These are phyloP conservation scores for Hypoxylon sp. DNA, from an alignment of 2,329 filamentous ascomycete genomes.

Conservation along the genomic window DNA sequence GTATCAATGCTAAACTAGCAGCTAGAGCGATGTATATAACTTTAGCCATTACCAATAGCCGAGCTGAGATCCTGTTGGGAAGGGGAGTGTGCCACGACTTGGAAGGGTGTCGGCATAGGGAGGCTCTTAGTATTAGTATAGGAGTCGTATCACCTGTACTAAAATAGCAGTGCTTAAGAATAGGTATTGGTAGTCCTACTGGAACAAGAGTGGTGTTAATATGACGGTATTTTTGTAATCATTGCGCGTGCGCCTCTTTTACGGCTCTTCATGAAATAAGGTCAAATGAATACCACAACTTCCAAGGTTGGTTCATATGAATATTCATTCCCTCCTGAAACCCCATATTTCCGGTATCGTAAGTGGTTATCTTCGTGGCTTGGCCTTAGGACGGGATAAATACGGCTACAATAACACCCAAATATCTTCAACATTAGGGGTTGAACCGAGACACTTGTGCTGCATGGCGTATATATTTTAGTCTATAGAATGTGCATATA, in stretches of 20 bases:
- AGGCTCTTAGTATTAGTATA: not conserved
- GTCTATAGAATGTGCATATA: not conserved
- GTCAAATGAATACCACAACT: not conserved
- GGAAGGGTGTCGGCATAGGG: not conserved
- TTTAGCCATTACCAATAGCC: not conserved
- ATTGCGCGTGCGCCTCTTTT: not conserved
- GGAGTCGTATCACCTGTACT: no score
- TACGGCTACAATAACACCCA: not conserved
- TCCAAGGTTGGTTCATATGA: not conserved
- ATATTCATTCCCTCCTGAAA: not conserved
- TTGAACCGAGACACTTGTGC: not conserved
- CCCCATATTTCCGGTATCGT: not conserved
- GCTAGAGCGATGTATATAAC: constrained; percentile 2
- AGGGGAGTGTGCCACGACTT: not conserved
- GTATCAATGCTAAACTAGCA: constrained; percentile 10
- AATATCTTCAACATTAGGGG: not conserved
- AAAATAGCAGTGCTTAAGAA: no score
- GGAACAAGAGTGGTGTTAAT: no score
- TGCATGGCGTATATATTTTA: not conserved
- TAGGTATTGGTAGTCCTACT: no score
- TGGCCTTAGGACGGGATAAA: not conserved
- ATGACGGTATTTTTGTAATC: not conserved
- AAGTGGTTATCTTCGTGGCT: not conserved
- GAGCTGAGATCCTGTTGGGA: not conserved
- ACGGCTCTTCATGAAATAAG: not conserved